These are phyloP conservation scores for Trichoderma arundinaceum DNA, from an alignment of 2,329 filamentous ascomycete species.

Conservation along the genomic window DNA sequence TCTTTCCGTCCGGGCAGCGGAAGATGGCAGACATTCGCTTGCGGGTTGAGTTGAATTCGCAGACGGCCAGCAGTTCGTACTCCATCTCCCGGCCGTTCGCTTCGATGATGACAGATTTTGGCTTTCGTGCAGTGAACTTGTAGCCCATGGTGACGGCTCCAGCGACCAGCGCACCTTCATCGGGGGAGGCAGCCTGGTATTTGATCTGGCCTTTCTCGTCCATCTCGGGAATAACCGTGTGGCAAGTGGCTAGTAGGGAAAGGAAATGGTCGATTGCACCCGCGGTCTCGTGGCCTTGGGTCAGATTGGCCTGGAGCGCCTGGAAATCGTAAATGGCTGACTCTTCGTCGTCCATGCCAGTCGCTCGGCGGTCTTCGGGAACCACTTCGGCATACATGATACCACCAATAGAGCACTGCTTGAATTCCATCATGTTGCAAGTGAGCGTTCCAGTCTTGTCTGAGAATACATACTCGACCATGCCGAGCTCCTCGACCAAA, in stretches of 20 bases:
- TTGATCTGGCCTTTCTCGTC: constrained; percentile 85
- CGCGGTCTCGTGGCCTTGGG: constrained; percentile 57
- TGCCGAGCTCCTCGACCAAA: constrained; percentile 93
- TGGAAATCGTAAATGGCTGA: constrained; percentile 86
- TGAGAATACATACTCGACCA: constrained; percentile 98
- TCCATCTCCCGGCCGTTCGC: constrained; percentile 74
- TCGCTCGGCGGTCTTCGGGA: constrained; percentile 85
- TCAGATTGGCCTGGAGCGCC: constrained; percentile 71
- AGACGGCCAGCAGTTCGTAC: constrained; percentile 93
- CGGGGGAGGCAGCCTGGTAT: constrained; percentile 96
- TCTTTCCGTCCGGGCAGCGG: constrained; percentile 93
- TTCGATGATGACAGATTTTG: constrained; percentile 82
- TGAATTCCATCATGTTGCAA: constrained; percentile 99
- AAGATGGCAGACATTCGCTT: constrained; percentile 99
- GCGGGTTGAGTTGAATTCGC: constrained; percentile 92
- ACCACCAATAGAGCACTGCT: constrained; percentile 89
- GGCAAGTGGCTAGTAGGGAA: constrained; percentile 83
- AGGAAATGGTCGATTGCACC: constrained; percentile 78
- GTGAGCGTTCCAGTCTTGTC: constrained; percentile 97
- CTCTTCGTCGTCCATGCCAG: constrained; percentile 80
- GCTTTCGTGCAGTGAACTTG: constrained; percentile 88
- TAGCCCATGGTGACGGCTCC: constrained; percentile 87
- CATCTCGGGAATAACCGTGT: constrained; percentile 95
- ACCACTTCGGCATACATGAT: constrained; percentile 93
- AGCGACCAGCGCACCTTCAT: constrained; percentile 95